These are phyloP conservation scores for Irpex sp. DNA, from an alignment of 1,284 basidiomycete genomes.

Conservation along the genomic window DNA sequence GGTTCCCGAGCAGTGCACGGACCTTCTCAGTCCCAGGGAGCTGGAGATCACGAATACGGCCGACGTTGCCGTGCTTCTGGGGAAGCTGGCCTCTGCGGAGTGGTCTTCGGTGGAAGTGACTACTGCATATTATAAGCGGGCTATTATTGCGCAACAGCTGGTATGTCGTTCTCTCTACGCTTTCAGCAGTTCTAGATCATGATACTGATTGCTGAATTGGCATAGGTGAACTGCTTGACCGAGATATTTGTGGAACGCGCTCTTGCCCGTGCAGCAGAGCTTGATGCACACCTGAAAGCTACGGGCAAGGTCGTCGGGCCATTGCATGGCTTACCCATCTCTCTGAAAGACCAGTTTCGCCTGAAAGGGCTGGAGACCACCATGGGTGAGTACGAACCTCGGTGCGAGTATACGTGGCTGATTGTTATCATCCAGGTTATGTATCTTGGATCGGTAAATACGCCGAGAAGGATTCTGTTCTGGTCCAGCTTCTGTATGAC, in stretches of 20 bases:
- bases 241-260: constrained; percentile 48
- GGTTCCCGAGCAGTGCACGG: constrained; percentile 36
- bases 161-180: too few relatives aligned
- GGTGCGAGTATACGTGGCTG: too few relatives aligned
- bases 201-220: too few relatives aligned
- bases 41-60: constrained; percentile 46
- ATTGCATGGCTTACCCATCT: constrained; percentile 51
- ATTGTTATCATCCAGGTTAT: constrained; percentile 35
- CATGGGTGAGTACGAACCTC: constrained; percentile 37
- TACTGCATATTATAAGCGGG: constrained; percentile 56
- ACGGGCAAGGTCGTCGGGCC: constrained; percentile 43
- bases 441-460: constrained; percentile 38
- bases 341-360: constrained; percentile 56
- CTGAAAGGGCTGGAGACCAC: constrained; percentile 57
- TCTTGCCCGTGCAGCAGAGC: constrained; percentile 37
- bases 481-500: constrained; percentile 38
- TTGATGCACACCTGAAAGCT: constrained; percentile 39
- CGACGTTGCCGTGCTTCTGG: constrained; percentile 36
- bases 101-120: constrained; percentile 47
- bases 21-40: constrained; percentile 42
- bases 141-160: constrained; percentile 57
- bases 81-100: constrained; percentile 34
- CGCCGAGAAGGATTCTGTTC: constrained; percentile 32
- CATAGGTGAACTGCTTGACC: constrained; percentile 50
- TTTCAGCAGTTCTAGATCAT: too few relatives aligned